Conservation (phyloP, 2,329 filamentous ascomycete genomes). For the Sclerotinia minor region DNA sequence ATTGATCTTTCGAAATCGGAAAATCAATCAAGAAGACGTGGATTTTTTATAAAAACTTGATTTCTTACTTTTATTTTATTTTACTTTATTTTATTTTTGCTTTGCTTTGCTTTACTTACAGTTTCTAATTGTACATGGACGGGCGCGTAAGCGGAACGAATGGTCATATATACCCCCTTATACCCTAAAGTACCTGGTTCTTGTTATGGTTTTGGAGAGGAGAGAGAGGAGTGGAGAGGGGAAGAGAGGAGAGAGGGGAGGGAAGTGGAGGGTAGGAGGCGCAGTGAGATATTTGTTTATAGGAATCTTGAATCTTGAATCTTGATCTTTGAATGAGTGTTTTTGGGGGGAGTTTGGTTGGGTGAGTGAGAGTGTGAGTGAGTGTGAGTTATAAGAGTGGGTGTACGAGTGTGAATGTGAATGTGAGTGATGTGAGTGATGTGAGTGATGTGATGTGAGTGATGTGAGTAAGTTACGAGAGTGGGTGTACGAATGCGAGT, state of each 20-base stretch:
- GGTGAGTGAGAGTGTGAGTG: too few relatives aligned
- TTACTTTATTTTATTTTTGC: background rate
- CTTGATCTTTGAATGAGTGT: too few relatives aligned
- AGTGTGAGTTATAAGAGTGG: background rate
- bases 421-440: background rate
- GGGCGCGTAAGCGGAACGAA: conserved; percentile 10
- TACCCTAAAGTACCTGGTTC: conserved; percentile 16
- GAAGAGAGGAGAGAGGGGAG: too few relatives aligned
- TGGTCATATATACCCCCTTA: conserved; percentile 17
- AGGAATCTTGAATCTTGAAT: background rate
- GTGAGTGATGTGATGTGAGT: too few relatives aligned
- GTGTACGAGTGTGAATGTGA: background rate
- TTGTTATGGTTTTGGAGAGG: background rate
- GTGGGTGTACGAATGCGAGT: background rate
- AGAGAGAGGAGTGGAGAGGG: background rate
- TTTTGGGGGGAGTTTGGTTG: too few relatives aligned
- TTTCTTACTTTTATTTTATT: background rate
- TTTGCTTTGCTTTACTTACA: background rate
- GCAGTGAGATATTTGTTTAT: background rate
- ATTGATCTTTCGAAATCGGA: background rate
- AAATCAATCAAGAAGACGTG: conserved; percentile 4
- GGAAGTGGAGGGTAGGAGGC: too few relatives aligned
- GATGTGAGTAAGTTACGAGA: too few relatives aligned
- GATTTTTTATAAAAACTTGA: background rate
- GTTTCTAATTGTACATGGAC: conserved; percentile 5